Conservation (phyloP, 345 rosid species). For the Eutrema heterophyllum region DNA sequence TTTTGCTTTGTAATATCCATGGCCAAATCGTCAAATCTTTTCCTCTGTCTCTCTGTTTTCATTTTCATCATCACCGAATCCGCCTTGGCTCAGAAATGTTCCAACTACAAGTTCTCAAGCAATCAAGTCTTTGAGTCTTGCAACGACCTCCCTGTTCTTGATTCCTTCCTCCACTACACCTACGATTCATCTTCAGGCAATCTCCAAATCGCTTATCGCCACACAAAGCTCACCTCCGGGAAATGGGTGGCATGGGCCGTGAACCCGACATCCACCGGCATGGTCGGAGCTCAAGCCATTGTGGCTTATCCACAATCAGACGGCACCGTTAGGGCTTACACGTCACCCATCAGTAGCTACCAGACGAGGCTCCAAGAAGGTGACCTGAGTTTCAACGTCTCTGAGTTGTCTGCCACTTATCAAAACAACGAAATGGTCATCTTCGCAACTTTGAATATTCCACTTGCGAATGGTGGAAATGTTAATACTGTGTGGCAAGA, state of each 20-base stretch:
- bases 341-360: slow-evolving; percentile 51
- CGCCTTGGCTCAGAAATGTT: slow-evolving; percentile 46
- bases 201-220: slow-evolving; percentile 75
- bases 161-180: slow-evolving; percentile 68
- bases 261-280: slow-evolving; percentile 58
- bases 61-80: not conserved
- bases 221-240: slow-evolving; percentile 39
- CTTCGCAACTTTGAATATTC: slow-evolving; percentile 52
- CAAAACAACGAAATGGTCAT: slow-evolving; percentile 57
- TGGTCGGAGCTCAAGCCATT: slow-evolving; percentile 81
- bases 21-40: slow-evolving; percentile 12
- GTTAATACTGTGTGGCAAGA: slow-evolving; percentile 86
- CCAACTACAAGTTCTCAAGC: slow-evolving; percentile 50
- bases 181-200: slow-evolving; percentile 44
- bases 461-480: slow-evolving; percentile 26
- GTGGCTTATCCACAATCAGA: slow-evolving; percentile 59
- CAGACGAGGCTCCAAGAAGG: slow-evolving; percentile 47
- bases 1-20: not conserved
- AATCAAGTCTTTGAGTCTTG: slow-evolving; percentile 59
- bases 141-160: slow-evolving; percentile 62
- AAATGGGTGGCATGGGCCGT: slow-evolving; percentile 90
- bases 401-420: slow-evolving; percentile 50
- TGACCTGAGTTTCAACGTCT: slow-evolving; percentile 56
- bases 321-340: slow-evolving; percentile 60
- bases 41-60: slow-evolving; percentile 12